Evolutionary conservation across 1,284 basidiomycete species (phyloP).

Genomic region (Entoloma clypeatum): DNA sequence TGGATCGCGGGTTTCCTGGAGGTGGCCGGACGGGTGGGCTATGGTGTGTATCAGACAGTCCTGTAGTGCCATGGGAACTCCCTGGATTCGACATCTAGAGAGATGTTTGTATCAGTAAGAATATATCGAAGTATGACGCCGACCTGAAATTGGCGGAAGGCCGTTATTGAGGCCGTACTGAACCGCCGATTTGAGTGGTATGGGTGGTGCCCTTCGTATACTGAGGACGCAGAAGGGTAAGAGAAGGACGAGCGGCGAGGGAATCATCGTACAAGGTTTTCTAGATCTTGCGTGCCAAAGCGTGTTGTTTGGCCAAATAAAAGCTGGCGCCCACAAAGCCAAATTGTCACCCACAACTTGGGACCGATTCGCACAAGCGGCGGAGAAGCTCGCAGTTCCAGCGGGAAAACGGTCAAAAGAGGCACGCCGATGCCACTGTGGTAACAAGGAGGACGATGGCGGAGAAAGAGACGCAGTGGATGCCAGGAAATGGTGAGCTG

Average conservation of each 20-base stretch:
- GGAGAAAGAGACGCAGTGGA: background rate
- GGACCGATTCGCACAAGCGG: background rate
- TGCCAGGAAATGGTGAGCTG: background rate
- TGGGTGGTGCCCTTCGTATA: conserved; percentile 7
- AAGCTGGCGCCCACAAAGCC: conserved; percentile 30
- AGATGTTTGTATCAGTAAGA: no score
- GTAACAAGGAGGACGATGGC: background rate
- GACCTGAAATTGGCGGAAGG: no score
- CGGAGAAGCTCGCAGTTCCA: background rate
- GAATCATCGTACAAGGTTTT: conserved; percentile 14
- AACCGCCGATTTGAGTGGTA: conserved; percentile 1
- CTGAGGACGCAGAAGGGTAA: conserved; percentile 13
- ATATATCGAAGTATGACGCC: no score
- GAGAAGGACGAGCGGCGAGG: background rate
- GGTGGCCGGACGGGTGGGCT: no score
- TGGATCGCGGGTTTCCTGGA: no score
- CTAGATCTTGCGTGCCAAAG: conserved; percentile 23
- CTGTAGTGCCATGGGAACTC: no score
- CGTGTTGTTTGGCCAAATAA: conserved; percentile 35
- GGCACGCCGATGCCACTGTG: background rate
- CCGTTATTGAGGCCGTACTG: no score
- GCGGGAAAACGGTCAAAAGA: background rate
- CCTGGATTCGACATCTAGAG: no score
- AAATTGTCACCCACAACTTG: conserved; percentile 30
- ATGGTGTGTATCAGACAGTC: no score